phyloP scores from a whole-genome alignment of 306 rosid species.

The Erythrophleum fordii region DNA sequence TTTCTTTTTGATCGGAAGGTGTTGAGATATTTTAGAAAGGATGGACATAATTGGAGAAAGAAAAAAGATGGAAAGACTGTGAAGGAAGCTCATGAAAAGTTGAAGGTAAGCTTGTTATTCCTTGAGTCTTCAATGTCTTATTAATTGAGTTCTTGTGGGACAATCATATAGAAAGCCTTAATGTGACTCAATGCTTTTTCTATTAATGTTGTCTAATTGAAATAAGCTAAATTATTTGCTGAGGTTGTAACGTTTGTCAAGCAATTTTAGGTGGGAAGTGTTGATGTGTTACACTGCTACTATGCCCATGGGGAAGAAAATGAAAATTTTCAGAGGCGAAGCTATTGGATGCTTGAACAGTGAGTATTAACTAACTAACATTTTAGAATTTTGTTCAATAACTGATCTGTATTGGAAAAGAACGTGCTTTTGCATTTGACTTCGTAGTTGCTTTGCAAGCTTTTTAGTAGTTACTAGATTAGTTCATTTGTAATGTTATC shows the following conservation, averaged over 20 bases:
- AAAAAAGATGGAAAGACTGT: slow-evolving; percentile 91
- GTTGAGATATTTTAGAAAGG: slow-evolving; percentile 91
- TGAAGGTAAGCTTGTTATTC: slow-evolving; percentile 64
- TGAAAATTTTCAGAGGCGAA: slow-evolving; percentile 88
- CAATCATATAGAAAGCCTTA: slow-evolving; percentile 4
- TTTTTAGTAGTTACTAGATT: slow-evolving; percentile 7
- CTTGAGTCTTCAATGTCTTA: slow-evolving; percentile 26
- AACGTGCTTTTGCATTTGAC: slow-evolving; percentile 34
- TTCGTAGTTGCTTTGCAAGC: slow-evolving; percentile 2
- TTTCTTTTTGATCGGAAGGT: slow-evolving; percentile 89
- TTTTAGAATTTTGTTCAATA: slow-evolving; percentile 24
- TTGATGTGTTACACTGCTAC: slow-evolving; percentile 90
- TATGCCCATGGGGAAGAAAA: slow-evolving; percentile 97
- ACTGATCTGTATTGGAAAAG: slow-evolving; percentile 25
- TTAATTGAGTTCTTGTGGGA: slow-evolving; percentile 3
- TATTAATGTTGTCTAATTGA: slow-evolving; percentile 13
- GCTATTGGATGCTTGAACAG: slow-evolving; percentile 98
- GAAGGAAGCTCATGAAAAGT: slow-evolving; percentile 94
- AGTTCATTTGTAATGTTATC: slow-evolving; percentile 31
- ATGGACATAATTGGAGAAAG: slow-evolving; percentile 95
- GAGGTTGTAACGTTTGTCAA: slow-evolving; percentile 44
- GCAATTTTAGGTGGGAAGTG: slow-evolving; percentile 85
- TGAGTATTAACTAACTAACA: slow-evolving; percentile 54
- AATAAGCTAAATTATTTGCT: slow-evolving; percentile 35
- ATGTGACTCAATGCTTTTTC: not conserved